Base-by-base conservation (phyloP, 768 basidiomycete species). In the Rhodotorula taiwanensis region DNA sequence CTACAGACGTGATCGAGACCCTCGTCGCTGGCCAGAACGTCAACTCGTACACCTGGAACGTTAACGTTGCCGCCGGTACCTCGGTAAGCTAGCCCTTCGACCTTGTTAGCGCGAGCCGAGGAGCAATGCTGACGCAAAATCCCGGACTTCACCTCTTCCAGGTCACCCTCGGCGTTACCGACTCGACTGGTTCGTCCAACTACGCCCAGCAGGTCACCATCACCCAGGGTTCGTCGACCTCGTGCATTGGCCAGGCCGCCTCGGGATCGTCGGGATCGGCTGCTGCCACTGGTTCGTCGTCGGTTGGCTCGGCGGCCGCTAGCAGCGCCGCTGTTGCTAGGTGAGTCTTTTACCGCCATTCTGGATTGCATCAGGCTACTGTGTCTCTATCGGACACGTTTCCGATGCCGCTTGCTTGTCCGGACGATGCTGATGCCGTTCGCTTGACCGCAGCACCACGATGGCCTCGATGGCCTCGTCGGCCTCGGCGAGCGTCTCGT, bases 101-200 rank as follows among this genome's bases (percentile, higher is more conserved):
- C n/a, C n/a, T n/a, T n/a, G n/a, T n/a, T n/a, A n/a, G n/a, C n/a
- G n/a, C n/a, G n/a, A n/a, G n/a, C n/a, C n/a, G n/a, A n/a, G n/a
- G n/a, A n/a, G n/a, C n/a, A n/a, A n/a, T n/a, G n/a, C n/a, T n/a
- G n/a, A n/a, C n/a, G n/a, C n/a, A n/a, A n/a, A n/a, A n/a, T n/a
- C n/a, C n/a, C n/a, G n/a, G n/a, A n/a, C 23, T 7, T 8, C 31
- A 4, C 0, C 23, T 27, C 11, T 5, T 41, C 36, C 57, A 58
- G 57, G 58, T 65, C 50, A 65, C 64, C 54, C 58, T 65, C 58
- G 54, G 54, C 50, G 21, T 65, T 27, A 65, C 64, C 53, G 64
- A 65, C 58, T 23, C 49, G 8, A 39, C 54, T 16, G 64, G 64
- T 16, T 2, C 11, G 2, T 25, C 58, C 44, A 50, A n/a, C 43